These are phyloP conservation scores for Hemileia vastatrix DNA, from an alignment of 1,284 basidiomycete species.

Conservation along the genomic window DNA sequence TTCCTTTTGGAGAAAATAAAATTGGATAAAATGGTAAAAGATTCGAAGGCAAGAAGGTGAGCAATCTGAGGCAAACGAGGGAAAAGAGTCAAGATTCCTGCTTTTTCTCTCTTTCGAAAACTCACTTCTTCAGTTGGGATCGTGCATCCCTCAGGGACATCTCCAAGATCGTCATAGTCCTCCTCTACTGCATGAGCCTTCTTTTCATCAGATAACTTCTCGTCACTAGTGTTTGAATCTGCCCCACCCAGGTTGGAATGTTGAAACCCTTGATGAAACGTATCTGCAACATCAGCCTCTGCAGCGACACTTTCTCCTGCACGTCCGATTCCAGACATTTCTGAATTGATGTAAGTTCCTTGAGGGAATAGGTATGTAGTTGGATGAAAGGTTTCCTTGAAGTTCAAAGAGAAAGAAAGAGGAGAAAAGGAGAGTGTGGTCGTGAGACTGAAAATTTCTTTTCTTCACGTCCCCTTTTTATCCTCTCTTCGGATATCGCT, in stretches of 20 bases:
- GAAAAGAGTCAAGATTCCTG: not conserved
- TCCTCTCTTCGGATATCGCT: no score
- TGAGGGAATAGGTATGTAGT: not conserved
- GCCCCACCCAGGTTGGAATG: not conserved
- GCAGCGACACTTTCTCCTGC: not conserved
- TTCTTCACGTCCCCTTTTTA: not conserved
- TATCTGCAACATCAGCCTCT: not conserved
- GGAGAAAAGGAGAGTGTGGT: not conserved
- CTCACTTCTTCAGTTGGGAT: slow-evolving; percentile 9
- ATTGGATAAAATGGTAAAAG: not conserved
- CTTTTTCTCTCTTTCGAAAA: not conserved
- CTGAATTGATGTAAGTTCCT: not conserved
- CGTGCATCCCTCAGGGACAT: slow-evolving; percentile 1
- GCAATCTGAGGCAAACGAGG: not conserved
- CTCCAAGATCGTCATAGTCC: not conserved
- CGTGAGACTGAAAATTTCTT: not conserved
- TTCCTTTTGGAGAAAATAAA: slow-evolving; percentile 35
- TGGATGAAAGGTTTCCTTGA: not conserved
- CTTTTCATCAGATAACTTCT: not conserved
- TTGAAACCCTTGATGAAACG: not conserved
- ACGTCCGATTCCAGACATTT: not conserved
- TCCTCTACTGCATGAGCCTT: not conserved
- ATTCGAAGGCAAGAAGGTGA: not conserved
- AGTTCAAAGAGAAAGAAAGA: not conserved
- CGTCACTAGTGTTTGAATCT: not conserved